Base-by-base conservation (phyloP, 441 rosid species). In the Biscutella laevigata region DNA sequence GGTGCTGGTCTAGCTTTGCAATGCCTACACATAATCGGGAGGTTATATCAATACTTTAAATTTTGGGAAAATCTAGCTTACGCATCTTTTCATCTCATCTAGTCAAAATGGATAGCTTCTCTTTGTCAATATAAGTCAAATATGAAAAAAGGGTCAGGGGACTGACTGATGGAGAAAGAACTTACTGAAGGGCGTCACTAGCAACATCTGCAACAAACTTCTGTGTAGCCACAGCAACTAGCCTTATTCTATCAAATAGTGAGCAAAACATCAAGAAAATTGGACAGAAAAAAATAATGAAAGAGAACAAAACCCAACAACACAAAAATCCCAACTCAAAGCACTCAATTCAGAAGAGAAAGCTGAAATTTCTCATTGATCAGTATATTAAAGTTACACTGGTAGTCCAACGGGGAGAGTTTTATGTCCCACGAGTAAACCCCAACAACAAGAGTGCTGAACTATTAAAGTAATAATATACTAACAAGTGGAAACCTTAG, bases 141-240 rank as follows among this genome's bases (percentile, higher is more conserved):
- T 35, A 34, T 25, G 46, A 12, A 25, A 52, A 39, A 12, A 3
- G 6, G 13, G n/a, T n/a, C 20, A 21, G 5, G 7, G 5, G 37
- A 7, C n/a, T n/a, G n/a, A 15, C 15, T 33, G 1, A 16, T 21
- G 13, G 12, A 43, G 34, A 60, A 42, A 43, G 4, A 52, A 47
- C 87, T 56, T 82, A 88, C 98, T 79, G 88, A 60, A 90, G 91
- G 26, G 96, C 85, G 49, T 91, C 94, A 6, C 71, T 80, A 36
- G 95, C 96, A 61, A 88, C 84, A 60, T 91, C 96, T 5, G 96
- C 68, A 53, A 91, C 89, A 37, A 85, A 88, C 73, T 91, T 91
- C 64, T 88, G 96, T 7, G 98, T 85, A 40, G 95, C 98, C 67
- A 91, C 88, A 56, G 98, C 89, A 19, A 88, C 87, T 59, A 91